A percentile compares a stretch with the other conserved stretches of the same genome.
Conservation (phyloP, 345 rosid species). For the Acer negundo region DNA sequence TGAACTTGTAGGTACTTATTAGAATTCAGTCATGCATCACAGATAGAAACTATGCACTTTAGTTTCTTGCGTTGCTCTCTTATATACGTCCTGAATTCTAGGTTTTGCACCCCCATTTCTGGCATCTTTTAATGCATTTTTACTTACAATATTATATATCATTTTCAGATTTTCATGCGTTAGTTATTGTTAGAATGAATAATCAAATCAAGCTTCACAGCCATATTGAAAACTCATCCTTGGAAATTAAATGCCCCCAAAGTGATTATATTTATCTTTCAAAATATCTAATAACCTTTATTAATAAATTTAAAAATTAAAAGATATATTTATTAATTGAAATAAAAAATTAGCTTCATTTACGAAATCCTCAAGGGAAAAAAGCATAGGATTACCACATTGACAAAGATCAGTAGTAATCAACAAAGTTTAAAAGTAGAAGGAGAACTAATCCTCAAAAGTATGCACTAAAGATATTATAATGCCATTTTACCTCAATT, state of each 20-base stretch:
- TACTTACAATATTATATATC: no score
- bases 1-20: no score
- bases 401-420: neutral
- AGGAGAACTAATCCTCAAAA: slow-evolving; percentile 1
- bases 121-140: no score
- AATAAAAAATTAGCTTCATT: neutral
- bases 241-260: neutral
- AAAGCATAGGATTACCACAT: neutral
- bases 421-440: neutral
- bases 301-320: neutral
- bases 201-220: no score
- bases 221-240: neutral
- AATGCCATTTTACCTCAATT: neutral
- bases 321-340: neutral
- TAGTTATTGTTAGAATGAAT: no score
- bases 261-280: neutral
- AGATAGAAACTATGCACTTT: no score
- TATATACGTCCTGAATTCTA: no score
- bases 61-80: no score
- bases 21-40: no score
- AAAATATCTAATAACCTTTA: neutral
- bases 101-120: no score
- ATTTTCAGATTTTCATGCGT: no score
- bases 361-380: neutral
- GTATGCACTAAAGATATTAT: neutral